Base-by-base conservation (phyloP, 257 asterid genomes). In the Forsythia viridissima region DNA sequence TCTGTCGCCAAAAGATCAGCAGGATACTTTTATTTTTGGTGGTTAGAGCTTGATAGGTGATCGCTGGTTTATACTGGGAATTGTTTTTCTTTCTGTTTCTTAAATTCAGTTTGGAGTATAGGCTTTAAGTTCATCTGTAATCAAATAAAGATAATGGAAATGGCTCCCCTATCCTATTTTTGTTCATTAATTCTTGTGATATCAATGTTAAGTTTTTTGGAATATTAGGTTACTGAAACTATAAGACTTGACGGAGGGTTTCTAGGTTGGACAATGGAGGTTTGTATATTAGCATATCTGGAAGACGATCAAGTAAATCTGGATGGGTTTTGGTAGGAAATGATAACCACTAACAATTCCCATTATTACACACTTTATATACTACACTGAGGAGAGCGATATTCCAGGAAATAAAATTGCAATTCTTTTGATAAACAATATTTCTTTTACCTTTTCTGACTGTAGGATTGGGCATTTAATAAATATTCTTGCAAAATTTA, bases 261-360 rank as follows among this genome's bases (percentile, higher is more conserved):
- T 40, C 73, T n/a, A 36, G 40, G 82, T 82, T 79, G 87, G 95
- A 24, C 24, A 24, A 24, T 24, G 24, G 24, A 24, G 24, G 24
- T 24, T 24, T 24, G 24, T 24, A 24, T 24, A 24, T 24, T 24
- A 24, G 24, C 24, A 24, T 24, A 24, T 24, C 24, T 24, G 24
- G 24, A 24, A 24, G 24, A 24, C 24, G 24, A 24, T 24, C 24
- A 24, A 24, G 24, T 24, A 24, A 24, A 24, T 24, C 24, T 24
- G 24, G 24, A 24, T 24, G 24, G 24, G 24, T 24, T 24, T 24
- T 24, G 24, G 24, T 24, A 24, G 24, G 24, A 24, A 24, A 24
- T 24, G 24, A 24, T 24, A 24, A 24, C 24, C 24, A 24, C 80
- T 94, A 92, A 6, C 71, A 10, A 44, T 44, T 44, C 52, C 52